Conservation (phyloP, 345 rosid genomes). For the Murraya paniculata region DNA sequence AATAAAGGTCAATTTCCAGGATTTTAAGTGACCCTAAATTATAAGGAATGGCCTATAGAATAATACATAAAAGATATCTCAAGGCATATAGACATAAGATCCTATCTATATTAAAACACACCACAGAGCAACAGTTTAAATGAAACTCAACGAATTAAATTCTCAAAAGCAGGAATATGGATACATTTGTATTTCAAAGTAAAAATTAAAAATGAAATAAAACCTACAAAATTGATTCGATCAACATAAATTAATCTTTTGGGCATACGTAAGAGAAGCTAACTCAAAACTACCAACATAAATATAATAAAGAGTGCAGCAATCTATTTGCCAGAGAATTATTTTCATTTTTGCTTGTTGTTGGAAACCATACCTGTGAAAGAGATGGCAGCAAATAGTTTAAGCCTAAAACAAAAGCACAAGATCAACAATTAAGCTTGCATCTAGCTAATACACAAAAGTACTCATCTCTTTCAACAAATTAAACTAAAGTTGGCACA, state of each 20-base stretch:
- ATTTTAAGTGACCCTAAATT: background rate
- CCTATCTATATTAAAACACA: background rate
- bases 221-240: background rate
- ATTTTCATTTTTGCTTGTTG: too few species aligned
- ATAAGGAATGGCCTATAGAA: background rate
- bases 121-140: background rate
- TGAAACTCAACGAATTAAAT: background rate
- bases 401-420: too few species aligned
- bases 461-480: too few species aligned
- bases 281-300: too few species aligned
- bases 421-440: too few species aligned
- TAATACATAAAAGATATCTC: background rate
- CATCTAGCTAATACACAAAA: too few species aligned
- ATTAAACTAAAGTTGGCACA: too few species aligned
- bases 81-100: background rate
- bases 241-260: background rate
- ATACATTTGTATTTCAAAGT: background rate
- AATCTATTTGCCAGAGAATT: too few species aligned
- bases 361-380: too few species aligned
- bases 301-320: too few species aligned
- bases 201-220: background rate
- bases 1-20: slow-evolving; percentile 9
- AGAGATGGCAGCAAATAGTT: too few species aligned
- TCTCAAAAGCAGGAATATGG: background rate
- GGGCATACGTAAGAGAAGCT: too few species aligned